Percentiles rank a stretch among this genome's conserved stretches.
phyloP scores from a whole-genome alignment of 768 basidiomycete species.

The Tricholoma sp. region DNA sequence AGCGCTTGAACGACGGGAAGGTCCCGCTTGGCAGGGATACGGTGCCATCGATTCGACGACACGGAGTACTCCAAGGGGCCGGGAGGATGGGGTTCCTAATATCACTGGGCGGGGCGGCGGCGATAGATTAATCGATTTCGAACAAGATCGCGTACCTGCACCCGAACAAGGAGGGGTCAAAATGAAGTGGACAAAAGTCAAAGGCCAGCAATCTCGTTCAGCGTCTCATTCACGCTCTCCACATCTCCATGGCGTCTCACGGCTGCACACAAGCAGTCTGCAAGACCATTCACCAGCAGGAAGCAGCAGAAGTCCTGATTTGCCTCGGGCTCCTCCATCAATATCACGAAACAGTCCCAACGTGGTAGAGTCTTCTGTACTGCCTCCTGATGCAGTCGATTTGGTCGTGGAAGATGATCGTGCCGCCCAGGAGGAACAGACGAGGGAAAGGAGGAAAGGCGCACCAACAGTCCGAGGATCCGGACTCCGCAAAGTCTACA shows the following conservation, averaged over 20 bases:
- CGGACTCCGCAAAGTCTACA: constrained; percentile 48
- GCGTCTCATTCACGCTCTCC: constrained; percentile 20
- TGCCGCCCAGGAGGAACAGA: constrained; percentile 48
- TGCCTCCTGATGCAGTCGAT: constrained; percentile 81
- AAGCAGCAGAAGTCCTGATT: constrained; percentile 21
- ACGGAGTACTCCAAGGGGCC: constrained; percentile 3
- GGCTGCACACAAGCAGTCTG: constrained; percentile 5
- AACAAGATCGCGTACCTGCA: constrained; percentile 32
- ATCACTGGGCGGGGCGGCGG: constrained; percentile 3
- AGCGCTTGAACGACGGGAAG: constrained; percentile 30
- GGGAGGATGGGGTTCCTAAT: not conserved
- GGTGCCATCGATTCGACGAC: constrained; percentile 43
- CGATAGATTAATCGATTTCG: constrained; percentile 42
- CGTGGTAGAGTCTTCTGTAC: constrained; percentile 20
- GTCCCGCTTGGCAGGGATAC: constrained; percentile 50
- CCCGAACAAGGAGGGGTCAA: constrained; percentile 31
- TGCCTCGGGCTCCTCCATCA: constrained; percentile 25
- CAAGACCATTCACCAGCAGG: constrained; percentile 21
- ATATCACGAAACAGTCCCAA: constrained; percentile 28
- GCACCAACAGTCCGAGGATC: constrained; percentile 46
- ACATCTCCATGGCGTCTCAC: constrained; percentile 8
- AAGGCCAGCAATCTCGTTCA: constrained; percentile 15
- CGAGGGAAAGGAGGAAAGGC: constrained; percentile 53
- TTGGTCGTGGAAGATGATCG: constrained; percentile 70
- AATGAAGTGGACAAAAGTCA: constrained; percentile 37